A percentile compares a stretch with the other conserved stretches of the same genome.
Evolutionary conservation across 1,284 basidiomycete genomes (phyloP).

Genomic region (Cutaneotrichosporon cutaneum): DNA sequence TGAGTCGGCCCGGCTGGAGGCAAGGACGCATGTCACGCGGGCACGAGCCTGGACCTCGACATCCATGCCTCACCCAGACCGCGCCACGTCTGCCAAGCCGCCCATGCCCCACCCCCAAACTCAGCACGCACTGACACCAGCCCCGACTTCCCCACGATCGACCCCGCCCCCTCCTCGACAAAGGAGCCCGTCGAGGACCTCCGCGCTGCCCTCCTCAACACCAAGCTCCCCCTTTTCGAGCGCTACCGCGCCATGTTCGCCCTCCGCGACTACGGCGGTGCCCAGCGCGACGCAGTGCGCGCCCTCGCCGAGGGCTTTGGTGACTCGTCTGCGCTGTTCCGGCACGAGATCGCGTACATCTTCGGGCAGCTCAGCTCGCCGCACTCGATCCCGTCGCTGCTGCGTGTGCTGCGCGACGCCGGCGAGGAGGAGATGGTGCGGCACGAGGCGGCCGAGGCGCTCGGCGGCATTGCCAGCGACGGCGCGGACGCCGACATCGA

Average conservation of each 20-base stretch:
- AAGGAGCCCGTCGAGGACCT: conserved; percentile 56
- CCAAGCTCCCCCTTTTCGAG: conserved; percentile 74
- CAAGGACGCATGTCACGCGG: not conserved
- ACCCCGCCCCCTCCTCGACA: conserved; percentile 75
- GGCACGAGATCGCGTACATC: conserved; percentile 96
- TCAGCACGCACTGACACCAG: conserved; percentile 41
- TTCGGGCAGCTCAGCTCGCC: conserved; percentile 93
- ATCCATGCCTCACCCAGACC: not conserved
- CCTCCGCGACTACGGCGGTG: conserved; percentile 80
- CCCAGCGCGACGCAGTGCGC: conserved; percentile 66
- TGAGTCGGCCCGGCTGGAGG: conserved; percentile 27
- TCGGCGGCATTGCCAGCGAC: conserved; percentile 92
- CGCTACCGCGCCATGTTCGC: conserved; percentile 99
- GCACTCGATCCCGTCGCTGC: conserved; percentile 80
- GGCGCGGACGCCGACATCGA: conserved; percentile 53
- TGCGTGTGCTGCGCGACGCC: conserved; percentile 70
- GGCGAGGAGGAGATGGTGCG: conserved; percentile 95
- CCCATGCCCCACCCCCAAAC: not conserved
- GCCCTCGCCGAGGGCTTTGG: conserved; percentile 86
- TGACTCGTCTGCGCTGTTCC: conserved; percentile 86
- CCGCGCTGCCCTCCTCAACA: conserved; percentile 67
- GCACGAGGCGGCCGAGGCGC: conserved; percentile 96
- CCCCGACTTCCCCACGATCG: conserved; percentile 78
- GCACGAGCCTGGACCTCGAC: conserved; percentile 1
- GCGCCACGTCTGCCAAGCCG: not conserved